Conservation (phyloP, 2,329 filamentous ascomycete genomes). For the Thielaviopsis punctulata region DNA sequence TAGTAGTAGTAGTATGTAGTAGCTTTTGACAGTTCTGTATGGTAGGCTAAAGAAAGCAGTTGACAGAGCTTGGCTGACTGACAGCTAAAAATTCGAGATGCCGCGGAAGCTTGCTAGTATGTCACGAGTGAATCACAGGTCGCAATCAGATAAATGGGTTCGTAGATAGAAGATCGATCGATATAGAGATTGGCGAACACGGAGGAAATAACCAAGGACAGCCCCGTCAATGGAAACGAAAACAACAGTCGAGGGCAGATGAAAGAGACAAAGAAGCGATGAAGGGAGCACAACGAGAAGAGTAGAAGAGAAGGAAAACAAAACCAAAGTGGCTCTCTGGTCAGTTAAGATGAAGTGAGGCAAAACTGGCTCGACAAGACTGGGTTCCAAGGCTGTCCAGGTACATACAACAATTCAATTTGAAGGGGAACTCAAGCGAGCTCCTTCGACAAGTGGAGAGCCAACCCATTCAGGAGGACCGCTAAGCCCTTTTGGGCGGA, state of each 20-base stretch:
- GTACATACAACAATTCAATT: background rate
- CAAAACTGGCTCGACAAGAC: background rate
- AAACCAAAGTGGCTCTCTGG: background rate
- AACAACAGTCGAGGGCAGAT: background rate
- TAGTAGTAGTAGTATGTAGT: background rate
- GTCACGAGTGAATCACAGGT: background rate
- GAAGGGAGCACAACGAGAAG: background rate
- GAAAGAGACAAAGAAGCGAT: too few species aligned
- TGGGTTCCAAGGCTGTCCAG: background rate
- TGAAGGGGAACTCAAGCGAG: background rate
- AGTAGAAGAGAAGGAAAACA: constrained; percentile 1
- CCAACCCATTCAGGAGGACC: constrained; percentile 6
- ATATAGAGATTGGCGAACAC: background rate
- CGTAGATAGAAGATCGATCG: background rate
- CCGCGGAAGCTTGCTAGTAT: background rate
- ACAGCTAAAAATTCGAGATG: background rate
- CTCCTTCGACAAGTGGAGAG: background rate
- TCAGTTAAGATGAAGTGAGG: background rate
- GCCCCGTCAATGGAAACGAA: background rate
- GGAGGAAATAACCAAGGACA: background rate
- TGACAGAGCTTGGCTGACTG: background rate
- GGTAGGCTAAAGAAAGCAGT: background rate
- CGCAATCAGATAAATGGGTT: background rate
- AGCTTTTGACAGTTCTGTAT: too few species aligned
- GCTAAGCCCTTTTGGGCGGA: constrained; percentile 5